Base-by-base conservation (phyloP, 2,329 filamentous ascomycete species). In the Arthrobotrys megalospora region DNA sequence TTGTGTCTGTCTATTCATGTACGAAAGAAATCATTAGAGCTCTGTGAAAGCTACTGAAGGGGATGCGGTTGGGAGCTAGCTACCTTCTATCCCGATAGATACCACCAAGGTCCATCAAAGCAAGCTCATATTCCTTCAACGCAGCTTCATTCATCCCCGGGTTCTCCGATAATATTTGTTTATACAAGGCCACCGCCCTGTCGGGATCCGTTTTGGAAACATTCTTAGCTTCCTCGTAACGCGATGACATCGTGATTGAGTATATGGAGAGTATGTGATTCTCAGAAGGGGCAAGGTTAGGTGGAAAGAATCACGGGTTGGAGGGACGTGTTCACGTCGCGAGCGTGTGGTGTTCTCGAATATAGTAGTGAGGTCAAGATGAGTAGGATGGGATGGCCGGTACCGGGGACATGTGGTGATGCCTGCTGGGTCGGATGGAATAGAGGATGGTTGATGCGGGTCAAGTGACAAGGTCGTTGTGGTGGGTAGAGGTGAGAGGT, bases 191-290 rank as follows among this genome's bases (percentile, higher is more conserved):
- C 86, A 97, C 94, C 80, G 95, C 93, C 88, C 96, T 93, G 83
- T 89, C 87, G 81, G 94, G 92, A 83, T 97, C 90, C 80, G 91
- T 89, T 87, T 93, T 94, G 81, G 90, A 89, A 83, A 95, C 87
- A 87, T 92, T 91, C 88, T 95, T 91, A 84, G 94, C 95, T 89
- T 97, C 93, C 86, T 91, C 90, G 88, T 97, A 91, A 87, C 91
- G 88, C 84, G 88, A 87, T 81, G 88, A 86, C 48, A 69, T 80
- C 5, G 53, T 70, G 65, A 58, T 71, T 55, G 81, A 87, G 87
- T 80, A 80, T 84, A 79, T 69, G 79, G 47, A 52, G 62, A 65
- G 34, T 45, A 80, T 67, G 77, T 71, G 55, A 21, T 38, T 58
- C 28, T 58, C 12, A 50, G 48, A 48, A 47, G 14, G 55, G 12